Evolutionary conservation across 2,329 filamentous ascomycete species (phyloP).

Genomic region (Pseudocercospora vitis): DNA sequence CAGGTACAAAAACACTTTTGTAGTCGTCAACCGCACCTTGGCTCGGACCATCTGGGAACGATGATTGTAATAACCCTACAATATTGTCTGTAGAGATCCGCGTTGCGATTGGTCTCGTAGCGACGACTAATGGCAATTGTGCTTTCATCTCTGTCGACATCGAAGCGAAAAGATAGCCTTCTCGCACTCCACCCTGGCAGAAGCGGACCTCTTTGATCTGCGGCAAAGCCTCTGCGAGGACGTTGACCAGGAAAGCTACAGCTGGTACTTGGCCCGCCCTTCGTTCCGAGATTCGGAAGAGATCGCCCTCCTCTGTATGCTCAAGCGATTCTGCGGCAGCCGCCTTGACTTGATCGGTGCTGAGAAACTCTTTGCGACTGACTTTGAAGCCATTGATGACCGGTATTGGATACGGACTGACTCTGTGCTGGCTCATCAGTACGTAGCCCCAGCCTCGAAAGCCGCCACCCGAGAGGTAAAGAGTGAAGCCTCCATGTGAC

Average conservation of each 20-base stretch:
- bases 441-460: slow-evolving; percentile 90
- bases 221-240: slow-evolving; percentile 68
- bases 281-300: slow-evolving; percentile 76
- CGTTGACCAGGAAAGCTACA: slow-evolving; percentile 75
- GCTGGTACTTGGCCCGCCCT: slow-evolving; percentile 80
- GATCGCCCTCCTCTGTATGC: slow-evolving; percentile 38
- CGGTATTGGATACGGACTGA: slow-evolving; percentile 78
- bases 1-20: slow-evolving; percentile 44
- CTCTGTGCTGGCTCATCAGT: slow-evolving; percentile 73
- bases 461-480: slow-evolving; percentile 87
- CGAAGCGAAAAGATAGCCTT: slow-evolving; percentile 75
- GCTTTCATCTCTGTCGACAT: slow-evolving; percentile 61
- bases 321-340: slow-evolving; percentile 41
- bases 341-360: slow-evolving; percentile 49
- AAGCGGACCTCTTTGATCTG: slow-evolving; percentile 74
- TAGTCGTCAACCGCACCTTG: slow-evolving; percentile 37
- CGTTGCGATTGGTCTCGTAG: slow-evolving; percentile 55
- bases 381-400: slow-evolving; percentile 78
- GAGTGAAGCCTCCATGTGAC: slow-evolving; percentile 56
- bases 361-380: slow-evolving; percentile 60
- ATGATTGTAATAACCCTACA: slow-evolving; percentile 48
- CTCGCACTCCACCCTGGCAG: slow-evolving; percentile 82
- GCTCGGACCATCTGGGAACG: slow-evolving; percentile 44
- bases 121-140: slow-evolving; percentile 65
- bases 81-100: slow-evolving; percentile 51